Base-by-base conservation (phyloP, 2,329 filamentous ascomycete genomes). In the Cordyceps farinosa region DNA sequence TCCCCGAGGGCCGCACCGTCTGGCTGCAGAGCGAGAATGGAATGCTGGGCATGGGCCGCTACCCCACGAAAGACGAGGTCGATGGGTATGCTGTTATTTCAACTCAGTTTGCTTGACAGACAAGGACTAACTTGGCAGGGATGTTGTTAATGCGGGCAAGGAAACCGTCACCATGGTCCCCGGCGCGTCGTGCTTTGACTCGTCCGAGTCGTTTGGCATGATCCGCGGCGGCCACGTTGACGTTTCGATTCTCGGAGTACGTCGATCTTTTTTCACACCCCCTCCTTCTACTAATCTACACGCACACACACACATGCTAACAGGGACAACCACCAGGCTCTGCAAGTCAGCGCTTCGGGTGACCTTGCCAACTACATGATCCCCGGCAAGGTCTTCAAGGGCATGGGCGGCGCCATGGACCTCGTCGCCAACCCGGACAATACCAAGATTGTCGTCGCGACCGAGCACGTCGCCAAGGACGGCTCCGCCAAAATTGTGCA, bases 301-400 rank as follows among this genome's bases (percentile, higher is more conserved):
- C 15, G 9, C 22, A 1, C 22, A 22, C 22, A 22, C 22, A 22
- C 22, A 22, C 9, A 13, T 27, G 55, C 55, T 47, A 55, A 69
- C 61, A 29, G 10, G 9, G 8, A 36, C 3, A 4, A 13, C 32
- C 51, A 29, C 38, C n/a, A 70, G 73, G 89, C 91, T 2, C 85
- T 94, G 67, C 90, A 96, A 78, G 91, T 95, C 29, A 89, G 86
- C 67, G 90, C 90, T 0, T 81, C 84, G 2, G 91, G 91, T 32
- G 91, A 96, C 72, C 77, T 96, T 60, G 91, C 91, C 52, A 95
- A 95, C 77, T 96, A 91, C 81, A 95, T 95, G 89, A 90, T 96
- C 66, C 91, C 91, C 0, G 91, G 91, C 30, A 95, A 94, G 76
- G 86, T 91, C 11, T 87, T 92, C 77, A 95, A 95, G 81, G 91